Evolutionary conservation across 164 flowering plant species (phyloP).

Genomic region (Vitis amurensis): DNA sequence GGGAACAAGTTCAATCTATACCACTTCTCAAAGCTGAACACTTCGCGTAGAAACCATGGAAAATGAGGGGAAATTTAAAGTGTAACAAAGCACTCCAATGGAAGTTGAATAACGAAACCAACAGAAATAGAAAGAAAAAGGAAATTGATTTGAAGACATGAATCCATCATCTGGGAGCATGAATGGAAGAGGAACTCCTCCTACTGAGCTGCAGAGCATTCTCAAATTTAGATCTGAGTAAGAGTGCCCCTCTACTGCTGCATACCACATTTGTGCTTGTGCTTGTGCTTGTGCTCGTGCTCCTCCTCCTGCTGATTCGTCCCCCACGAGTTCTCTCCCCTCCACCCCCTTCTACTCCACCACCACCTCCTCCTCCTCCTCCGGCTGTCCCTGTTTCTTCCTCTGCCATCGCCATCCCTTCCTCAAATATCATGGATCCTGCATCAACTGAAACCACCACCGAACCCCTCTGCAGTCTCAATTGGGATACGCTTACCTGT

Average conservation of each 20-base stretch:
- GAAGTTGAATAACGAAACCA: too few relatives aligned
- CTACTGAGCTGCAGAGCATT: constrained; percentile 12
- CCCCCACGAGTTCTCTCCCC: not conserved
- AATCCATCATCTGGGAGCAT: not conserved
- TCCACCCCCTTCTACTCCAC: not conserved
- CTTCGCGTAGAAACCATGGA: too few relatives aligned
- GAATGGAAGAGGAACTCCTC: not conserved
- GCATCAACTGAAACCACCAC: constrained; percentile 27
- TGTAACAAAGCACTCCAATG: too few relatives aligned
- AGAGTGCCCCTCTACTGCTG: constrained; percentile 28
- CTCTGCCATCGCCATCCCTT: constrained; percentile 3
- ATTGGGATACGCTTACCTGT: constrained; percentile 8
- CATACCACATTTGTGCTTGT: constrained; percentile 21
- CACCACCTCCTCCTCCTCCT: not conserved
- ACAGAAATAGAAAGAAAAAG: too few relatives aligned
- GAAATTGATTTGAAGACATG: too few relatives aligned
- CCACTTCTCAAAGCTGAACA: too few relatives aligned
- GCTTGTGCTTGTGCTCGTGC: not conserved
- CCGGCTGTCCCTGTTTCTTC: not conserved
- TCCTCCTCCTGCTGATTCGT: not conserved
- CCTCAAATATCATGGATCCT: constrained; percentile 18
- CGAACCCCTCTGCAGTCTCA: constrained; percentile 14
- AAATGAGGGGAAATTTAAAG: too few relatives aligned
- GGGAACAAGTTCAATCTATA: too few relatives aligned
- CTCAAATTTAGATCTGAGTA: constrained; percentile 21